A percentile compares a stretch with the other conserved stretches of the same genome.
Conservation (phyloP, 2,329 filamentous ascomycete genomes). For the Cordyceps cicadae region DNA sequence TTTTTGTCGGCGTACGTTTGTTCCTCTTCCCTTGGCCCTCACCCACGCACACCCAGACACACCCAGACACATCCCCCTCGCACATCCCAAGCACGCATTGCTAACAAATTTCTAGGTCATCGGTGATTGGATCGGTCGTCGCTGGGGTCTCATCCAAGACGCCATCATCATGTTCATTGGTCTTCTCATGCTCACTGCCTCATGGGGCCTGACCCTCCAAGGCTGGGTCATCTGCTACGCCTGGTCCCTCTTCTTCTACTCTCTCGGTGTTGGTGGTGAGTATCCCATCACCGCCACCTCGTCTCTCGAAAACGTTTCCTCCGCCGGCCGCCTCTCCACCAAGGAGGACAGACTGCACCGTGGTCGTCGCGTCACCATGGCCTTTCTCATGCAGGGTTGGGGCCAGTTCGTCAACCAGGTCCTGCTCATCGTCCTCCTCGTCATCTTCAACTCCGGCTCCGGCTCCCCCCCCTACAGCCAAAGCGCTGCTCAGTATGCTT, state of each 20-base stretch:
- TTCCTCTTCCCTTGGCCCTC: not conserved
- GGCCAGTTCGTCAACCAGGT: constrained; percentile 93
- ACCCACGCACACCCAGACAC: too few relatives aligned
- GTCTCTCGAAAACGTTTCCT: constrained; percentile 84
- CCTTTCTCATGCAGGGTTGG: constrained; percentile 98
- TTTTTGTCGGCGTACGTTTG: constrained; percentile 62
- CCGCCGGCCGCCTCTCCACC: constrained; percentile 80
- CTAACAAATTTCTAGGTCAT: constrained; percentile 35
- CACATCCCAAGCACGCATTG: not conserved
- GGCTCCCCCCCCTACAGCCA: constrained; percentile 70
- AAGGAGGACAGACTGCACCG: constrained; percentile 90
- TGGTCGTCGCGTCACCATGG: constrained; percentile 88
- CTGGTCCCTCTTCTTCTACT: constrained; percentile 80
- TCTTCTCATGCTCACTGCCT: constrained; percentile 81
- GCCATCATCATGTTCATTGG: constrained; percentile 89
- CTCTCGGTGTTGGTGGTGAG: constrained; percentile 66
- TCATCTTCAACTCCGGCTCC: constrained; percentile 75
- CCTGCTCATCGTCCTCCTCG: constrained; percentile 73
- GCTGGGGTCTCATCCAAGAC: constrained; percentile 94
- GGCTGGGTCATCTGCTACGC: constrained; percentile 98
- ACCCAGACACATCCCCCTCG: too few relatives aligned
- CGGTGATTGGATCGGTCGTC: constrained; percentile 72
- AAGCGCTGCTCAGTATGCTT: constrained; percentile 78
- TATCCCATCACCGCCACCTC: constrained; percentile 96
- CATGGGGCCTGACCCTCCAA: constrained; percentile 78